Evolutionary conservation across 2,329 filamentous ascomycete species (phyloP), one percentile per base, ranked within the genome.

Genomic region (Aspergillus calidoustus): DNA sequence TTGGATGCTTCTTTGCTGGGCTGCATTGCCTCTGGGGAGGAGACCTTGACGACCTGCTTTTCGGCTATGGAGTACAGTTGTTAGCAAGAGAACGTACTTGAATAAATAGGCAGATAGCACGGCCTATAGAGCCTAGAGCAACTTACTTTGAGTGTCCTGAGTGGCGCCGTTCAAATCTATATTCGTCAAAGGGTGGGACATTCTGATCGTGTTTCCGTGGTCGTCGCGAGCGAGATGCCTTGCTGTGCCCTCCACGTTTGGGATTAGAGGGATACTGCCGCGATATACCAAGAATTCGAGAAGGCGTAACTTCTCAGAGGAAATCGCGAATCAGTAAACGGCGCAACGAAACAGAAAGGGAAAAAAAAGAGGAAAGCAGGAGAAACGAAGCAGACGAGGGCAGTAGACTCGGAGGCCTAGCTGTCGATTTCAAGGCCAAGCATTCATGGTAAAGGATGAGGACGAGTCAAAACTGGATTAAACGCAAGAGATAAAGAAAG

Each of bases 21-120:
- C 64, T 47, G 73, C 69, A 61, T 66, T 68, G 49, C 64, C 54
- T 62, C 69, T 25, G 30, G n/a, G 15, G 57, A 23, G n/a, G 50
- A 54, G 34, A 50, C 57, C n/a, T 23, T 54, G 30, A 25, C 43
- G 7, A 5, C 50, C 22, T 49, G 44, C n/a, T 59, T 59, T 13
- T 50, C 51, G 23, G 28, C 51, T 59, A 59, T 23, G 28, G n/a
- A 25, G 17, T 7, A 17, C 41, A 31, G 25, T 8, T 38, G 44
- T 59, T n/a, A 59, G 57, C 43, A 7, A 31, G 17, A 34, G 19
- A 34, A 46, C 34, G 34, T n/a, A 48, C 28, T 13, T 13, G n/a
- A 23, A 19, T 23, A 13, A 38, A n/a, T 7, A n/a, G 13, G 17
- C n/a, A 41, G 19, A 23, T 17, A 25, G 44, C 30, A 41, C 38